phyloP scores from a whole-genome alignment of 352 stramenopile genomes.

The Globisporangium yorkense region DNA sequence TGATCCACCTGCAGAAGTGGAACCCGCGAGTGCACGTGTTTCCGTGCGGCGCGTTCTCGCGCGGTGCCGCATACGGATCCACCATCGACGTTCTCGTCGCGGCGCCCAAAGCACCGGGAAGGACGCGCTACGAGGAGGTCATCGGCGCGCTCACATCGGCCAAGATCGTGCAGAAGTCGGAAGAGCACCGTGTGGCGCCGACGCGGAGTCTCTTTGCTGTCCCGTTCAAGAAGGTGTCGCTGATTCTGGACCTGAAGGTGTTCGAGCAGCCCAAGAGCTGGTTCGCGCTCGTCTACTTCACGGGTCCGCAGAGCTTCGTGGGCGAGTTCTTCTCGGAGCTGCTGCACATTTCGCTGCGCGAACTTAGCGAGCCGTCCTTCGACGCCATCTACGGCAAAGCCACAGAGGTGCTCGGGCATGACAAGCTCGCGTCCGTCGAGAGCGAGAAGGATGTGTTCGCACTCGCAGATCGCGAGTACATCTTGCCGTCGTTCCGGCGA shows the following conservation, averaged over 20 bases:
- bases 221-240: slow-evolving; percentile 40
- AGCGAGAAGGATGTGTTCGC: slow-evolving; percentile 65
- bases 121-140: slow-evolving; percentile 21
- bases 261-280: slow-evolving; percentile 49
- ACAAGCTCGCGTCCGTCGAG: slow-evolving; percentile 29
- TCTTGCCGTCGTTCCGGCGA: slow-evolving; percentile 22
- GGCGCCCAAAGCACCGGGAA: slow-evolving; percentile 12
- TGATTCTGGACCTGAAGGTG: slow-evolving; percentile 74
- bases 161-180: slow-evolving; percentile 25
- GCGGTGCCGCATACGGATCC: slow-evolving; percentile 60
- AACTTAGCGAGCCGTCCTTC: slow-evolving; percentile 48
- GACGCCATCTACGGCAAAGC: slow-evolving; percentile 41
- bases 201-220: slow-evolving; percentile 47
- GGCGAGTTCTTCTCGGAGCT: slow-evolving; percentile 36
- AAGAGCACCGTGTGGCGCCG: slow-evolving; percentile 25
- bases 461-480: slow-evolving; percentile 36
- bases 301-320: slow-evolving; percentile 52
- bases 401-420: slow-evolving; percentile 20
- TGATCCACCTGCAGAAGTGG: slow-evolving; percentile 55
- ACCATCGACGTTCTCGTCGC: slow-evolving; percentile 66
- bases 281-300: slow-evolving; percentile 75
- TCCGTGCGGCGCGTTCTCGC: slow-evolving; percentile 64
- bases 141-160: slow-evolving; percentile 30
- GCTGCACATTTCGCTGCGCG: slow-evolving; percentile 32
- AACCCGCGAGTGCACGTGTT: slow-evolving; percentile 48